Conservation (phyloP, 169 alveolate species). For the Eimeria falciformis region DNA sequence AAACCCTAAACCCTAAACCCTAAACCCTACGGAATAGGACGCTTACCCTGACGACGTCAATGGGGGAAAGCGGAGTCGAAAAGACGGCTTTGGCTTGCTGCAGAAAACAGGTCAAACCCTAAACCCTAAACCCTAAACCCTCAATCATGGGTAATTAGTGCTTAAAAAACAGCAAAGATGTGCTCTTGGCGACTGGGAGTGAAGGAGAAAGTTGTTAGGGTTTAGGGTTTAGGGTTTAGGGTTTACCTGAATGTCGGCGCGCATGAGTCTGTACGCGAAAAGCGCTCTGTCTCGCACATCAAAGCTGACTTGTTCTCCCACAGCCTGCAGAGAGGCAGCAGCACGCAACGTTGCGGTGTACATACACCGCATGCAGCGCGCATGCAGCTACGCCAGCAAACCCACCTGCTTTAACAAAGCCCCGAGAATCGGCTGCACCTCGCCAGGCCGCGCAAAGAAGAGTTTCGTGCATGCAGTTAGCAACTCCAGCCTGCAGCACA, state of each 20-base stretch:
- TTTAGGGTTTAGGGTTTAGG: slow-evolving; percentile 1
- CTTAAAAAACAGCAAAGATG: background rate
- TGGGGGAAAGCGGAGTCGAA: background rate
- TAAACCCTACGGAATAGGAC: background rate
- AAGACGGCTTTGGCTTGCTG: background rate
- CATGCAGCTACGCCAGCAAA: background rate
- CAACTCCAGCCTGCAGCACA: background rate
- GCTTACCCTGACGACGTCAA: background rate
- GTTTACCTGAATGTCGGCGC: background rate
- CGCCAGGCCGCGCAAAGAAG: slow-evolving; percentile 52
- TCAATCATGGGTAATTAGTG: background rate
- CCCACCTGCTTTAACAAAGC: slow-evolving; percentile 31
- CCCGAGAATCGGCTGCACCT: slow-evolving; percentile 57
- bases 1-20: background rate
- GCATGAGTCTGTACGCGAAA: background rate
- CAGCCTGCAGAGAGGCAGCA: background rate
- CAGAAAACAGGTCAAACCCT: background rate
- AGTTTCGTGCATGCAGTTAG: slow-evolving; percentile 15
- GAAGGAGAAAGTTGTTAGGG: background rate
- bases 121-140: slow-evolving; percentile 8
- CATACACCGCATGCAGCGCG: too few relatives aligned
- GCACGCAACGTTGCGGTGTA: background rate
- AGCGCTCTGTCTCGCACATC: slow-evolving; percentile 52
- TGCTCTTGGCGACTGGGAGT: background rate
- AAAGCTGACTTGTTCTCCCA: background rate